A percentile compares a stretch with the other conserved stretches of the same genome.
phyloP scores from a whole-genome alignment of 768 basidiomycete species.

The Boletus eberwhitei region DNA sequence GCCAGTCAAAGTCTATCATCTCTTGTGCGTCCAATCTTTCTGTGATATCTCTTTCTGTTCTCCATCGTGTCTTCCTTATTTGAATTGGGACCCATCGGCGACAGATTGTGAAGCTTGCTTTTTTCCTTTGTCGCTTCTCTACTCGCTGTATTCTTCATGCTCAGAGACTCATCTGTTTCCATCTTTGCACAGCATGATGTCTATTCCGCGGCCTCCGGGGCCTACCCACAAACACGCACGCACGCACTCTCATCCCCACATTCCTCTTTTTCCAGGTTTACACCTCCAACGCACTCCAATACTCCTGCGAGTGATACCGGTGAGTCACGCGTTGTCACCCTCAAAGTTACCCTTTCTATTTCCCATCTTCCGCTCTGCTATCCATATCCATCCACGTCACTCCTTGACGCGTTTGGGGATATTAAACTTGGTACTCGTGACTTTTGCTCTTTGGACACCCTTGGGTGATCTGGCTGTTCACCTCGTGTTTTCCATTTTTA shows the following conservation, averaged over 20 bases:
- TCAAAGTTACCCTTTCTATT: neutral
- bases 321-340: constrained; percentile 13
- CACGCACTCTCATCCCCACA: constrained; percentile 18
- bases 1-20: constrained; percentile 21
- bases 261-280: constrained; percentile 18
- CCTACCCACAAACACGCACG: constrained; percentile 7
- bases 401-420: neutral
- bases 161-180: neutral
- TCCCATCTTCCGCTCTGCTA: neutral
- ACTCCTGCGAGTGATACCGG: constrained; percentile 28
- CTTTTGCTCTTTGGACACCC: neutral
- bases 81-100: too few relatives aligned
- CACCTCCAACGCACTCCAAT: constrained; percentile 23
- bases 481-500: constrained; percentile 1
- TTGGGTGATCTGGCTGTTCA: neutral
- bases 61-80: neutral
- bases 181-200: constrained; percentile 14
- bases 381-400: neutral
- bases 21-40: constrained; percentile 17
- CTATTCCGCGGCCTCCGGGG: neutral
- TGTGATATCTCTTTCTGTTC: neutral
- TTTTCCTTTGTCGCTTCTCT: neutral
- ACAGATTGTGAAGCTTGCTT: neutral
- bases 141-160: neutral
- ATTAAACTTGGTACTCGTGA: neutral